Evolutionary conservation across 148 eudicot genomes (phyloP).

Genomic region (Vaccinium vitisidaea): DNA sequence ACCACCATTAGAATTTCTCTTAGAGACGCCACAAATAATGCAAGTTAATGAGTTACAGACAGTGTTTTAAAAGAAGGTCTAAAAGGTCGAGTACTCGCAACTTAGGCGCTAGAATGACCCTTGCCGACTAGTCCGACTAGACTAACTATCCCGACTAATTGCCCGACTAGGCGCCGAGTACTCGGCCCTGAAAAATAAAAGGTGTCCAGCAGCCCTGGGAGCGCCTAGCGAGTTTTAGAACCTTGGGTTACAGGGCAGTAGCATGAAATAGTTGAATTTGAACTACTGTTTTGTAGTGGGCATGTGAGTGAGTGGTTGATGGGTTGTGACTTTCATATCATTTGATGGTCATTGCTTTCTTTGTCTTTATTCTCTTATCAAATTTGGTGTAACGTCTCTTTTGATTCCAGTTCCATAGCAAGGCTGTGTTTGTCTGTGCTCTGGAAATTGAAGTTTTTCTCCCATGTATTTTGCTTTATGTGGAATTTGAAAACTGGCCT

Average conservation of each 20-base stretch:
- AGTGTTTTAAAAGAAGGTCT: too few relatives aligned
- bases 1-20: too few relatives aligned
- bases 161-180: too few relatives aligned
- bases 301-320: constrained; percentile 14
- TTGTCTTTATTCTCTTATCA: not conserved
- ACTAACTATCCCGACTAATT: too few relatives aligned
- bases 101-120: too few relatives aligned
- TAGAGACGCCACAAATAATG: not conserved
- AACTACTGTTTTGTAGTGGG: not conserved
- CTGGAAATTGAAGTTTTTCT: not conserved
- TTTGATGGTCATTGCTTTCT: constrained; percentile 15
- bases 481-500: not conserved
- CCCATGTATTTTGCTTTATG: not conserved
- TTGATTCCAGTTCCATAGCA: not conserved
- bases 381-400: not conserved
- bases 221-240: too few relatives aligned
- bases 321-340: constrained; percentile 1
- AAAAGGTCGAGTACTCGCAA: too few relatives aligned
- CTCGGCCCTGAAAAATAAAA: too few relatives aligned
- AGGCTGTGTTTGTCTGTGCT: not conserved
- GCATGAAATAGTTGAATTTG: constrained; percentile 5
- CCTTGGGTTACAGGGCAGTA: not conserved
- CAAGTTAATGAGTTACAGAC: not conserved
- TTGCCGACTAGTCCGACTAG: too few relatives aligned
- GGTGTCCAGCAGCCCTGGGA: too few relatives aligned